Base-by-base conservation (phyloP, 768 basidiomycete species). In the Collybia nuda region DNA sequence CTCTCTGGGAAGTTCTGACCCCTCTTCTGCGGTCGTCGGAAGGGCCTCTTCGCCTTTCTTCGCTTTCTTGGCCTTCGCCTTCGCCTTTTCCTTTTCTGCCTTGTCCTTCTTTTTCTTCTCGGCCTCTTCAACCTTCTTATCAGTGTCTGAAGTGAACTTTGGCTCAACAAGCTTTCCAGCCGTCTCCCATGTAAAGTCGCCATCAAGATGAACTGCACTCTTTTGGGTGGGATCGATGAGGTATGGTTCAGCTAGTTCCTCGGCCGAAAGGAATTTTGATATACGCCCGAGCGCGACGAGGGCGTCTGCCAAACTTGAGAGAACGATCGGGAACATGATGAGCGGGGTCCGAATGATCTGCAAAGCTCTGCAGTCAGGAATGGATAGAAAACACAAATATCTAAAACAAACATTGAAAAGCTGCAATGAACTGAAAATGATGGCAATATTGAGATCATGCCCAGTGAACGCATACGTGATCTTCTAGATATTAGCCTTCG, bases 381-480 rank as follows among this genome's bases (percentile, higher is more conserved):
- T 11, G 32, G 5, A 14, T 24, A 26, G 8, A n/a, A 21, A 29
- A 15, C 15, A 21, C 8, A 21, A 5, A 47, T 28, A 18, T 26
- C 12, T 11, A 14, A 21, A 5, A 61, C 72, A 22, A 32, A 80
- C 80, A 51, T 83, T 83, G 68, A 85, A 83, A 23, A 82, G 66
- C 52, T 84, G 82, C 18, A 86, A 63, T 5, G 78, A 76, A 4
- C 73, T 68, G 61, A 86, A 85, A 44, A 86, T 78, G 47, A 72
- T 67, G 0, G 82, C 78, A 2, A 82, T 64, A 51, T 78, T 73
- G 24, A 86, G 71, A 6, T 67, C 59, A 50, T 85, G 81, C 7
- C 80, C 81, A 24, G 68, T 79, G 15, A 86, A 62, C 1, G 75
- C 72, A 57, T 87, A 88, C 0, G 84, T 84, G 54, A 88, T 80